Evolutionary conservation across 2,329 filamentous ascomycete genomes (phyloP), one percentile per base, ranked within the genome.

Genomic region (Trichocomaceae sp.): DNA sequence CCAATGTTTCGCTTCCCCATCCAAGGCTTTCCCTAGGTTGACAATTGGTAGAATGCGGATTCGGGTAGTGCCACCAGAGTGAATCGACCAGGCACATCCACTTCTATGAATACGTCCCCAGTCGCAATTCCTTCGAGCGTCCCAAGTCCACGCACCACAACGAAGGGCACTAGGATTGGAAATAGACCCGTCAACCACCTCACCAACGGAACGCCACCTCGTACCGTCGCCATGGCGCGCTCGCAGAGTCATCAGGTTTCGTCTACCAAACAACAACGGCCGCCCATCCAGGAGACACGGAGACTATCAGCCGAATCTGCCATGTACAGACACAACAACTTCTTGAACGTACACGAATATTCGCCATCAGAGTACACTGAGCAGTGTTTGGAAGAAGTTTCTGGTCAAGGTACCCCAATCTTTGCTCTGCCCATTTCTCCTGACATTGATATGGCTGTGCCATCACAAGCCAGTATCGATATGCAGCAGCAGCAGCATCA

Each of bases 21-120:
- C 46, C 58, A 58, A 60, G 62, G 61, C 58, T 63, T 62, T 64
- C 59, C 65, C 61, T 68, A 69, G 70, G 71, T 72, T 73, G 69
- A 73, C 69, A 67, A 58, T 67, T 70, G 64, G 63, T 65, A 73
- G 71, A 72, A 66, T 65, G 67, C 71, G 66, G 71, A 73, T 59
- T 59, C 65, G 47, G 62, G 66, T 49, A 62, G 63, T 57, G 62
- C 63, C 60, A 57, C 63, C 60, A 65, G 69, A 50, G 54, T 69
- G 55, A 67, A 61, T 48, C 66, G 67, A 53, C 45, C 46, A 48
- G 42, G 47, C 31, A 41, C 45, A 50, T 58, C 65, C 35, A 55
- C 64, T 39, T 69, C 69, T 45, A 63, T 68, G 51, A 59, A 63
- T 29, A 65, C 64, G 53, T 64, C 66, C n/a, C 60, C 64, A 31